These are phyloP conservation scores for Rhodofomes roseus DNA, from an alignment of 1,284 basidiomycete genomes.

Conservation along the genomic window DNA sequence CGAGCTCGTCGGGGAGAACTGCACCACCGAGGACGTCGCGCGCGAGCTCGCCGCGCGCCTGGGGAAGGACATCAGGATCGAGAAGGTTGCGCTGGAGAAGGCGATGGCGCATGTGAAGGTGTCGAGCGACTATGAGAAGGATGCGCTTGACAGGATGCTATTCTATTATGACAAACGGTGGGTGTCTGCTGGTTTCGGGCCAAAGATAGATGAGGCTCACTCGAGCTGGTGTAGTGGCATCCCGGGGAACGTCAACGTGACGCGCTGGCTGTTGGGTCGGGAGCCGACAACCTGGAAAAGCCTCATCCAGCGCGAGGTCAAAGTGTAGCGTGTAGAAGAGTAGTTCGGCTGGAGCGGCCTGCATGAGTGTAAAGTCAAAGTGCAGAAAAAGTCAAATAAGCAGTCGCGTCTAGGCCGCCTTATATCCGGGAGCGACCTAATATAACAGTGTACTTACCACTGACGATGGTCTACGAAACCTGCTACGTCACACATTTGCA, in stretches of 20 bases:
- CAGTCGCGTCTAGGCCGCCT: no score
- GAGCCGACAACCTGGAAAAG: constrained; percentile 25
- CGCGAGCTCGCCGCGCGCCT: constrained; percentile 15
- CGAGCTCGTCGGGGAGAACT: constrained; percentile 30
- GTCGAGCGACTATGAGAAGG: constrained; percentile 15
- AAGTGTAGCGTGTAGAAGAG: neutral
- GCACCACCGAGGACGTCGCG: constrained; percentile 25
- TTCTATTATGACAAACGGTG: constrained; percentile 30
- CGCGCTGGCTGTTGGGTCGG: constrained; percentile 30
- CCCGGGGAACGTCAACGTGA: constrained; percentile 28
- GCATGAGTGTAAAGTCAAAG: no score
- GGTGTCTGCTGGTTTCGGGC: neutral
- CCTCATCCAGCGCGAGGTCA: neutral
- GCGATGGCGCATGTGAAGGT: constrained; percentile 11
- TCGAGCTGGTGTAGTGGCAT: constrained; percentile 23
- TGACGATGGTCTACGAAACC: neutral
- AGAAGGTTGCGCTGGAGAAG: constrained; percentile 9
- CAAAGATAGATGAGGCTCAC: neutral
- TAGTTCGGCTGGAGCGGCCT: no score
- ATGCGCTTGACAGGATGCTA: constrained; percentile 27
- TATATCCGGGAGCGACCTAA: neutral
- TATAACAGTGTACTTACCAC: no score
- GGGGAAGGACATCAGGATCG: constrained; percentile 15
- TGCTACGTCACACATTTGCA: neutral
- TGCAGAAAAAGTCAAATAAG: no score